Percentiles rank a stretch among this genome's conserved stretches.
phyloP scores from a whole-genome alignment of 1,284 basidiomycete species.

The Exsudoporus floridanus region DNA sequence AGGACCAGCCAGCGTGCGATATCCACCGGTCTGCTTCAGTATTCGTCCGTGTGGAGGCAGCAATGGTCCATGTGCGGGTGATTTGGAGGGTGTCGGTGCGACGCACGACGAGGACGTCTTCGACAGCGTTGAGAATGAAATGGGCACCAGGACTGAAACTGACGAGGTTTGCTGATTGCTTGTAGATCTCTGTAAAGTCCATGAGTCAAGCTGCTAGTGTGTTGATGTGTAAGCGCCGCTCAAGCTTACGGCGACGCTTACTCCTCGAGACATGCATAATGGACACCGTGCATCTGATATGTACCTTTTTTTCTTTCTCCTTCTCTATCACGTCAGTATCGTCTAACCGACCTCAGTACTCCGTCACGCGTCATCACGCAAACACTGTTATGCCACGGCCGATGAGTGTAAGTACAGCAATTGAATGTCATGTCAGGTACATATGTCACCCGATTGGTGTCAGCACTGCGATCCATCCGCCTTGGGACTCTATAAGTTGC shows the following conservation, averaged over 20 bases:
- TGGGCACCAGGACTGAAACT: slow-evolving; percentile 73
- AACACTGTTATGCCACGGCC: not conserved
- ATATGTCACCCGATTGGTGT: slow-evolving; percentile 5
- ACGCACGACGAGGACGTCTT: slow-evolving; percentile 71
- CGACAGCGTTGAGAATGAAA: slow-evolving; percentile 70
- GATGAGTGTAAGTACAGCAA: not conserved
- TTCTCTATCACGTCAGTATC: no score
- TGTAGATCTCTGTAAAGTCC: slow-evolving; percentile 82
- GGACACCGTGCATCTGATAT: not conserved
- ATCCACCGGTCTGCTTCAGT: slow-evolving; percentile 42
- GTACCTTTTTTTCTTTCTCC: not conserved
- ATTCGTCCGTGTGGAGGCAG: slow-evolving; percentile 43
- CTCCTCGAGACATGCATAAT: not conserved
- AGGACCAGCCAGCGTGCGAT: slow-evolving; percentile 78
- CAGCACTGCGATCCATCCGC: slow-evolving; percentile 17
- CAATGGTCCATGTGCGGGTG: slow-evolving; percentile 67
- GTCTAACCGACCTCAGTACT: not conserved
- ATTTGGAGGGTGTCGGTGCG: slow-evolving; percentile 76
- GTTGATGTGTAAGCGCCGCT: not conserved
- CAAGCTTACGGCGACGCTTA: not conserved
- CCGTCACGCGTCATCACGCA: not conserved
- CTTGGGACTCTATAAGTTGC: slow-evolving; percentile 14
- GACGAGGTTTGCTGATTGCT: slow-evolving; percentile 64
- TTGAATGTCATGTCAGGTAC: not conserved
- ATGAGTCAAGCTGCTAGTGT: slow-evolving; percentile 30